Percentiles rank a stretch among this genome's conserved stretches.
Conservation (phyloP, 805 yeast species). For the Yamadazyma nakazawae region DNA sequence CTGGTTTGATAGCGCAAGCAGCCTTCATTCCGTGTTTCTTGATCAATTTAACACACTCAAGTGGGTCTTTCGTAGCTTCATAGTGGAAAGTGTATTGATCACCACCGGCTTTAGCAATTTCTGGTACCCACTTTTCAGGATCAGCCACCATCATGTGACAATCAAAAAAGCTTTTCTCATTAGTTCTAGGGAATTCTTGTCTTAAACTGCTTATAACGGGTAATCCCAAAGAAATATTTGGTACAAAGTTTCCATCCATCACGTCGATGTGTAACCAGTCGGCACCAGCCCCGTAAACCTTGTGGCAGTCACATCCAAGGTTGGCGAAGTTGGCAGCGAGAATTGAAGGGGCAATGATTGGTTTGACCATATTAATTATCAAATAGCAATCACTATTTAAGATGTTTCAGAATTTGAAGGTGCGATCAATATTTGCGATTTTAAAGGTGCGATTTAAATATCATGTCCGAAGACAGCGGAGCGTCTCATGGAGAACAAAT, state of each 20-base stretch:
- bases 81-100: constrained; percentile 95
- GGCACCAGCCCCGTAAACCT: constrained; percentile 74
- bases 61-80: constrained; percentile 83
- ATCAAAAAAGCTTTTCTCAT: constrained; percentile 62
- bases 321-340: constrained; percentile 90
- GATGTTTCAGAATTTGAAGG: no score
- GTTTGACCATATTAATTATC: constrained; percentile 55
- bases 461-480: constrained; percentile 26
- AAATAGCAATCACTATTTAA: neutral
- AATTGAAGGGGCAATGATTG: constrained; percentile 91
- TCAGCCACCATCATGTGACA: constrained; percentile 97
- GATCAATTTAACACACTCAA: constrained; percentile 69
- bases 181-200: constrained; percentile 67
- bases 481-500: constrained; percentile 75
- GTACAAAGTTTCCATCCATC: constrained; percentile 99
- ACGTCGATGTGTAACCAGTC: constrained; percentile 98
- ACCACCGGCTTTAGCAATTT: constrained; percentile 90
- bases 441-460: neutral
- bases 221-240: constrained; percentile 92
- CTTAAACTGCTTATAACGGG: constrained; percentile 81
- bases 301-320: constrained; percentile 82
- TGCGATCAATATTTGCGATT: neutral
- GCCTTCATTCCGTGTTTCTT: constrained; percentile 83
- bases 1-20: constrained; percentile 93
- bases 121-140: constrained; percentile 93